Conservation (phyloP, 2,329 filamentous ascomycete genomes). For the Fusarium buxicola region DNA sequence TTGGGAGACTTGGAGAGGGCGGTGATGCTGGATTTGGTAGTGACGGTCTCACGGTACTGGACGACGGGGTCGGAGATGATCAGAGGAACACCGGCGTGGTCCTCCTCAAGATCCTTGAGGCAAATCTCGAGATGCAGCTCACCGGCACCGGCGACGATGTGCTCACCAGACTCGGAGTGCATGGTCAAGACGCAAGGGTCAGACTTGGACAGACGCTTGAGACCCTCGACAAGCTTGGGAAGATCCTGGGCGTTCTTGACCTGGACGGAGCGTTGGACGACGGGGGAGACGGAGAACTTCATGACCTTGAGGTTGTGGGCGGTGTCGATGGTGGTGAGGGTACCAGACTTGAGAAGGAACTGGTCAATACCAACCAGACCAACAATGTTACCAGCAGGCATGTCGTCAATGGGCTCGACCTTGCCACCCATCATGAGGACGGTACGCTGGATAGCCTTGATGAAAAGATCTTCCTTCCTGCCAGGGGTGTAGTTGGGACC, state of each 20-base stretch:
- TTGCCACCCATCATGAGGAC: slow-evolving; percentile 99
- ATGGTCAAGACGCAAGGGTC: slow-evolving; percentile 96
- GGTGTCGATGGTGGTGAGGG: slow-evolving; percentile 94
- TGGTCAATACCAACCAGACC: slow-evolving; percentile 99
- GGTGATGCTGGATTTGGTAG: slow-evolving; percentile 86
- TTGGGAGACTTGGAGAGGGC: slow-evolving; percentile 99
- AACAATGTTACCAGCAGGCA: slow-evolving; percentile 99
- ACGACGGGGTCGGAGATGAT: slow-evolving; percentile 98
- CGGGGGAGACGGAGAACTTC: slow-evolving; percentile 99
- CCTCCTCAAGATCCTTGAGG: slow-evolving; percentile 99
- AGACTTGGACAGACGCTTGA: slow-evolving; percentile 99
- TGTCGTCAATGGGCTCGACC: slow-evolving; percentile 98
- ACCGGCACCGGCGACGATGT: slow-evolving; percentile 98
- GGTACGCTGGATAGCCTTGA: slow-evolving; percentile 99
- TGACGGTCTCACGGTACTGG: slow-evolving; percentile 97
- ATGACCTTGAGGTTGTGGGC: slow-evolving; percentile 99
- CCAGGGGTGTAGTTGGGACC: slow-evolving; percentile 98
- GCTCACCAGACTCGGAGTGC: slow-evolving; percentile 94
- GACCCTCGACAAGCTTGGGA: slow-evolving; percentile 99
- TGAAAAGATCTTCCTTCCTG: slow-evolving; percentile 98
- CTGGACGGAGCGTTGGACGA: slow-evolving; percentile 98
- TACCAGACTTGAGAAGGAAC: slow-evolving; percentile 99
- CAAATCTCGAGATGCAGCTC: slow-evolving; percentile 99
- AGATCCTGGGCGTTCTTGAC: slow-evolving; percentile 99
- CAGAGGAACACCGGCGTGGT: slow-evolving; percentile 98